Evolutionary conservation across 129 eudicot genomes (phyloP), one percentile per base, ranked within the genome.

Genomic region (Mikania micrantha): DNA sequence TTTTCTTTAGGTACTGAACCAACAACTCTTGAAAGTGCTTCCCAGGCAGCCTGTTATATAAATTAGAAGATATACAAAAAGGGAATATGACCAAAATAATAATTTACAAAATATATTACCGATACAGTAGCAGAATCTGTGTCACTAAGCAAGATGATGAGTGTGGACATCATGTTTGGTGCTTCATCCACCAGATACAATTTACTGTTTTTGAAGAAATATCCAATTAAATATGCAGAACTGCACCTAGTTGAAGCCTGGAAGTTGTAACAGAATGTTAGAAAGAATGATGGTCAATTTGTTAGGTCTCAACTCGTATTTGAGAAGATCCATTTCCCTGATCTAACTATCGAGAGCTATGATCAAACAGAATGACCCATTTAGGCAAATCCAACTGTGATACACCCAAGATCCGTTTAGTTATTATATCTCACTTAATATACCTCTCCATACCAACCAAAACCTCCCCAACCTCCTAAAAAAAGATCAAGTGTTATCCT

Each of bases 121-220:
- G 58, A 70, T 48, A 93, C 90, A 36, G 99, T 89, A 27, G 81
- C 83, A 24, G 90, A 69, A 78, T 93, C 99, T 24, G 87, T 44
- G 68, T 93, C 99, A 57, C 99, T 93, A 15, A 93, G 95, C 80
- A 93, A 73, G 61, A 93, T 44, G 29, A 93, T 87, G 73, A 93
- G 72, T 76, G 83, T 86, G 16, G 99, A 82, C 64, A 93, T 93
- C 95, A 93, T 80, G 59, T 82, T 86, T 35, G 99, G 95, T 73
- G 96, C 96, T 81, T 93, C 99, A 77, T 93, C 99, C 76, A 77
- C 95, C 81, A 93, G 77, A 77, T 86, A 89, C 69, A 88, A 67
- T 80, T 89, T 89, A 82, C 99, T 93, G 76, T 82, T 86, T 74
- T 89, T 85, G 91, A 93, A 93, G 78, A 93, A 76, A 82, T 86